phyloP scores from a whole-genome alignment of 2,329 filamentous ascomycete genomes.

The Fusarium lyarnte region DNA sequence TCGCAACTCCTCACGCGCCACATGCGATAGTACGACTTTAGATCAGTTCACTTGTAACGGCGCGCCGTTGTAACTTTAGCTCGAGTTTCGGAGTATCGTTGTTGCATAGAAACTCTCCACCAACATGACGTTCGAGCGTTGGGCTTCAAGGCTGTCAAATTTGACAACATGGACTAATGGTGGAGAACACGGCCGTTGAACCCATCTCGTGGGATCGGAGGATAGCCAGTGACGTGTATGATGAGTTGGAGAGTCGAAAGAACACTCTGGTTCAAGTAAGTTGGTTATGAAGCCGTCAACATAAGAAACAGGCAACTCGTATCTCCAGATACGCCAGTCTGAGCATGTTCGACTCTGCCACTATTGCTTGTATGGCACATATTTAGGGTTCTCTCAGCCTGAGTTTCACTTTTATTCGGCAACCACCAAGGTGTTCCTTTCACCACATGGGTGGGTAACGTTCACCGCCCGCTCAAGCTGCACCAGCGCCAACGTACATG shows the following conservation, averaged over 20 bases:
- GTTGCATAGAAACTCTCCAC: slow-evolving; percentile 23
- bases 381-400: not conserved
- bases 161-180: slow-evolving; percentile 3
- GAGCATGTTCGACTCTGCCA: not conserved
- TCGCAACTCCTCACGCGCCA: slow-evolving; percentile 17
- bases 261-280: not conserved
- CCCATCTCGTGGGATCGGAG: slow-evolving; percentile 5
- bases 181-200: slow-evolving; percentile 23
- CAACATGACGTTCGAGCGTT: slow-evolving; percentile 17
- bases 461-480: slow-evolving; percentile 20
- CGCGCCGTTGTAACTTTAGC: slow-evolving; percentile 25
- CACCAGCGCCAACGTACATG: slow-evolving; percentile 15
- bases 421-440: not conserved
- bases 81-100: slow-evolving; percentile 5
- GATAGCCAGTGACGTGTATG: slow-evolving; percentile 19
- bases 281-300: not conserved
- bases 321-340: not conserved
- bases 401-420: not conserved
- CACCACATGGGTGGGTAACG: slow-evolving; percentile 2
- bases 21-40: slow-evolving; percentile 25
- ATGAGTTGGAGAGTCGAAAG: not conserved
- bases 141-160: slow-evolving; percentile 14
- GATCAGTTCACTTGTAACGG: slow-evolving; percentile 27
- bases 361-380: not conserved
- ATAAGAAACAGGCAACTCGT: not conserved